Evolutionary conservation across 192 early-diverging fungal genomes (phyloP).

Genomic region (Coemansia biformis): DNA sequence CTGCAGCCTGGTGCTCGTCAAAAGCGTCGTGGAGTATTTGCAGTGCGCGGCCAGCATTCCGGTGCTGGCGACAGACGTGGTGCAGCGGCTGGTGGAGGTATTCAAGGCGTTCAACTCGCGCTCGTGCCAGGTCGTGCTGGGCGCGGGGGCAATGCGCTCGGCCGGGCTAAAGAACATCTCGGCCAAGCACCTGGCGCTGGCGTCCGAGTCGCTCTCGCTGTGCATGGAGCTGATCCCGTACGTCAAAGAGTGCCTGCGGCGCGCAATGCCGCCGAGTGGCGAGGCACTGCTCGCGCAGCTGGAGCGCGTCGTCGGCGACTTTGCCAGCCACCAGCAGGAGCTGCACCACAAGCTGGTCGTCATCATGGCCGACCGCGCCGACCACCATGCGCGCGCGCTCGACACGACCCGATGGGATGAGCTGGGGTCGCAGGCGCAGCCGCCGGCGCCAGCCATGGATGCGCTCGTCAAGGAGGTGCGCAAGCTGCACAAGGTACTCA

Average conservation of each 20-base stretch:
- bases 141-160: conserved; percentile 94
- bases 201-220: conserved; percentile 85
- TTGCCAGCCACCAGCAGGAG: conserved; percentile 83
- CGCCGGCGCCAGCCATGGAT: conserved; percentile 64
- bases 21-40: conserved; percentile 89
- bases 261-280: conserved; percentile 72
- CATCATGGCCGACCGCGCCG: conserved; percentile 91
- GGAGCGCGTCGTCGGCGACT: conserved; percentile 79
- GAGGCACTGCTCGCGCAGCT: conserved; percentile 80
- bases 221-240: conserved; percentile 85
- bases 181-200: conserved; percentile 92
- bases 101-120: conserved; percentile 88
- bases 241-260: conserved; percentile 68
- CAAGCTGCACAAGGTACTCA: conserved; percentile 88
- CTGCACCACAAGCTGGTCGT: conserved; percentile 85
- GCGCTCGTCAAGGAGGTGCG: conserved; percentile 83
- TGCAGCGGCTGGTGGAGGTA: conserved; percentile 84
- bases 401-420: conserved; percentile 53
- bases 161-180: conserved; percentile 96
- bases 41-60: conserved; percentile 77
- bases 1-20: conserved; percentile 81
- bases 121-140: conserved; percentile 94
- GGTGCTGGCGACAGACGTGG: conserved; percentile 71
- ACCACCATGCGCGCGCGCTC: conserved; percentile 71
- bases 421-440: conserved; percentile 10